Evolutionary conservation across 2,329 filamentous ascomycete species (phyloP).

Genomic region (Lachnellula arida): DNA sequence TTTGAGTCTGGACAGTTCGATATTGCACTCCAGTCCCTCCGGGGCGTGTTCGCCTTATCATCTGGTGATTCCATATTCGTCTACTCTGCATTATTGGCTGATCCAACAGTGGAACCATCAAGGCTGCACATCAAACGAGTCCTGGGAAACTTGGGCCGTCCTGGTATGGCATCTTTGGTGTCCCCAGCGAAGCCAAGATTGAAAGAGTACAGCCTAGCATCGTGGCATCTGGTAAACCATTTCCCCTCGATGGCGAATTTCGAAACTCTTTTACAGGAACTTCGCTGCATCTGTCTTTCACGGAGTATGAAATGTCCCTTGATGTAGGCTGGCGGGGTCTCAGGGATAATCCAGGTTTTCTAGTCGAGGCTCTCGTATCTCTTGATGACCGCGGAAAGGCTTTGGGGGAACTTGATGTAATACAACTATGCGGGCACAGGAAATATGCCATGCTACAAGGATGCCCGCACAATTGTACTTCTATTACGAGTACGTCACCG

Average conservation of each 20-base stretch:
- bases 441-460: neutral
- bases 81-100: constrained; percentile 17
- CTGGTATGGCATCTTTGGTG: constrained; percentile 12
- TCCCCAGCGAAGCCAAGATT: constrained; percentile 6
- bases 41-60: constrained; percentile 22
- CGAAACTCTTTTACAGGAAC: neutral
- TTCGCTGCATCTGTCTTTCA: constrained; percentile 2
- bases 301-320: neutral
- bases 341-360: neutral
- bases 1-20: constrained; percentile 10
- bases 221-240: constrained; percentile 10
- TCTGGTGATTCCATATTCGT: constrained; percentile 27
- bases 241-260: neutral
- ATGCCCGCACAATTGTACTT: no score
- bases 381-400: neutral
- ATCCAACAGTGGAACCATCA: constrained; percentile 12
- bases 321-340: neutral
- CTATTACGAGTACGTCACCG: no score
- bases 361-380: neutral
- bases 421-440: neutral
- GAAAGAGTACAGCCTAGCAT: constrained; percentile 2
- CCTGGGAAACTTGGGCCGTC: constrained; percentile 17
- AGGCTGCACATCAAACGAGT: constrained; percentile 18
- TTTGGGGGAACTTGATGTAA: neutral
- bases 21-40: neutral